phyloP scores from a whole-genome alignment of 768 basidiomycete species.

The Tricholomella constricta region DNA sequence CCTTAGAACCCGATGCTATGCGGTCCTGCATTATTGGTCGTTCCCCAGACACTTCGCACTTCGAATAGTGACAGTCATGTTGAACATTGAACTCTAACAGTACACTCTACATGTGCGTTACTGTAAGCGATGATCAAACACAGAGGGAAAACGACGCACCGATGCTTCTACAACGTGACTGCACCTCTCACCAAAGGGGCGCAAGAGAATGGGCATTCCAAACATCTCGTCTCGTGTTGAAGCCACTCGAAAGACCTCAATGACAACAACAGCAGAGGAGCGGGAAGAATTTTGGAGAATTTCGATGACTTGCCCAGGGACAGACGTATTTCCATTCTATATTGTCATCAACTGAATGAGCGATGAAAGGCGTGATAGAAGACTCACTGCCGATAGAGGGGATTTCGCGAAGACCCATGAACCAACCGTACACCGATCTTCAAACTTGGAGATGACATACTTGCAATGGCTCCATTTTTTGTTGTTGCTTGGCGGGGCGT shows the following conservation, averaged over 20 bases:
- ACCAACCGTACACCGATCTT: conserved; percentile 6
- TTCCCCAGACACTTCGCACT: neutral
- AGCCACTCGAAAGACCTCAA: conserved; percentile 21
- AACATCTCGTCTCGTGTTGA: conserved; percentile 18
- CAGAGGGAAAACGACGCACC: conserved; percentile 7
- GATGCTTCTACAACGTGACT: conserved; percentile 15
- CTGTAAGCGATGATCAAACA: neutral
- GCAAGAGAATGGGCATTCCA: conserved; percentile 24
- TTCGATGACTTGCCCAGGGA: conserved; percentile 21
- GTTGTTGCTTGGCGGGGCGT: neutral
- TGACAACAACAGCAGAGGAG: conserved; percentile 4
- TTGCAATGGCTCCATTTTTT: conserved; percentile 17
- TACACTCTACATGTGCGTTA: conserved; percentile 10
- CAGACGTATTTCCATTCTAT: conserved; percentile 1
- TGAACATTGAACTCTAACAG: conserved; percentile 21
- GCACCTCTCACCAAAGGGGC: conserved; percentile 6
- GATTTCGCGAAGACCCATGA: conserved; percentile 27
- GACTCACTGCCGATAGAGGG: conserved; percentile 13
- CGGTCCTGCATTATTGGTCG: conserved; percentile 21
- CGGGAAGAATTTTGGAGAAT: conserved; percentile 13
- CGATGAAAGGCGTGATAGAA: neutral
- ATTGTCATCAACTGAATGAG: neutral
- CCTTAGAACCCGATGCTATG: conserved; percentile 9
- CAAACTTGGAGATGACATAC: conserved; percentile 16
- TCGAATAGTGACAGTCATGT: conserved; percentile 2